These are phyloP conservation scores for Tuctoria greenei DNA, from an alignment of 176 grass and related monocot species.

Conservation along the genomic window DNA sequence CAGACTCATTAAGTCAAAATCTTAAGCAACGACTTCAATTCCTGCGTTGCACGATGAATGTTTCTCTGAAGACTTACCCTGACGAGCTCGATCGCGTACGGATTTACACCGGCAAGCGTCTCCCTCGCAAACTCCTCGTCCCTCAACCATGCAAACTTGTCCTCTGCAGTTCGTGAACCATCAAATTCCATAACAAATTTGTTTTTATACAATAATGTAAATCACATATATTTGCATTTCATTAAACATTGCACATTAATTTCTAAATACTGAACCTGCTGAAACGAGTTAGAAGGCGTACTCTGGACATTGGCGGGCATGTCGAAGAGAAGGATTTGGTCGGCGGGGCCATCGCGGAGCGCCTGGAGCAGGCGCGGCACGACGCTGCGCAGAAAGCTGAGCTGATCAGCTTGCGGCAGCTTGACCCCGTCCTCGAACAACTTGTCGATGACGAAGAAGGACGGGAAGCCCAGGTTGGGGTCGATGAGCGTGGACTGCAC, in stretches of 20 bases:
- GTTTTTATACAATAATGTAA: too few relatives aligned
- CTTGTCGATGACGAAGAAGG: slow-evolving; percentile 64
- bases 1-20: not conserved
- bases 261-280: not conserved
- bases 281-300: not conserved
- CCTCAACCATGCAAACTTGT: slow-evolving; percentile 74
- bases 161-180: slow-evolving; percentile 38
- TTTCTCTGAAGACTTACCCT: slow-evolving; percentile 28
- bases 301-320: slow-evolving; percentile 53
- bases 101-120: slow-evolving; percentile 73
- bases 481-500: slow-evolving; percentile 50
- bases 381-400: slow-evolving; percentile 38
- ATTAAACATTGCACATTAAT: not conserved
- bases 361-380: slow-evolving; percentile 43
- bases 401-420: slow-evolving; percentile 29
- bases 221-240: not conserved
- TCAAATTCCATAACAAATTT: too few relatives aligned
- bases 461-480: slow-evolving; percentile 30
- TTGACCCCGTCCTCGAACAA: slow-evolving; percentile 70
- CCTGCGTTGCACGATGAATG: not conserved
- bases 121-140: slow-evolving; percentile 89
- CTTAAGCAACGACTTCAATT: not conserved
- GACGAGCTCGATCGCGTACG: slow-evolving; percentile 72
- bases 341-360: slow-evolving; percentile 36
- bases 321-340: slow-evolving; percentile 48